These are phyloP conservation scores for Lasiosphaeria miniovina DNA, from an alignment of 495 filamentous ascomycete genomes.

Conservation along the genomic window DNA sequence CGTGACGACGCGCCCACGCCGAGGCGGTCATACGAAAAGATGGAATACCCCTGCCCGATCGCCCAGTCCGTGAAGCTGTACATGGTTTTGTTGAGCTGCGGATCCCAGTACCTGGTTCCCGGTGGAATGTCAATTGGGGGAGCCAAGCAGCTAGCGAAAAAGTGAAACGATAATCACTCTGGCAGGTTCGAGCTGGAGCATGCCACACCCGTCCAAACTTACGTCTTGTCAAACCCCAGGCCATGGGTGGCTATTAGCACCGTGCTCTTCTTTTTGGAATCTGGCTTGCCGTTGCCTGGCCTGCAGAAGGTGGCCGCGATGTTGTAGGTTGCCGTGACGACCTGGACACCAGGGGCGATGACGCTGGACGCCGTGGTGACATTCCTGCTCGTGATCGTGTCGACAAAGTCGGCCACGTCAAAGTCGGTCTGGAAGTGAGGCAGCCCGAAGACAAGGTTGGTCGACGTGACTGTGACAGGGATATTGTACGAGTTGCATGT, in stretches of 20 bases:
- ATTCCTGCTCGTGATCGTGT: constrained; percentile 15
- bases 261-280: constrained; percentile 11
- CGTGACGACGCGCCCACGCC: constrained; percentile 53
- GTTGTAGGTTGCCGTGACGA: constrained; percentile 18
- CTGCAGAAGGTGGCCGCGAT: constrained; percentile 28
- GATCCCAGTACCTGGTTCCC: constrained; percentile 52
- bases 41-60: constrained; percentile 48
- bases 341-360: not conserved
- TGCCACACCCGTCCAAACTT: not conserved
- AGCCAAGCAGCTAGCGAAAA: no score
- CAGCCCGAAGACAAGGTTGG: constrained; percentile 14
- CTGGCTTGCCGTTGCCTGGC: constrained; percentile 9
- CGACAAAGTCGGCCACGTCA: constrained; percentile 23
- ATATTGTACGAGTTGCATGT: constrained; percentile 19
- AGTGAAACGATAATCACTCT: no score
- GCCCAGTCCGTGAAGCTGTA: constrained; percentile 56
- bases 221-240: constrained; percentile 14
- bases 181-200: no score
- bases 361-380: not conserved
- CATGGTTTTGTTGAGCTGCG: constrained; percentile 48
- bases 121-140: no score
- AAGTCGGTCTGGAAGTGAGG: constrained; percentile 20
- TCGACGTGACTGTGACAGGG: constrained; percentile 13
- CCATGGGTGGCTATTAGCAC: constrained; percentile 27
- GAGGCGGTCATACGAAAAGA: constrained; percentile 56